Base-by-base conservation (phyloP, 768 basidiomycete species). In the Scleroderma citrinum region DNA sequence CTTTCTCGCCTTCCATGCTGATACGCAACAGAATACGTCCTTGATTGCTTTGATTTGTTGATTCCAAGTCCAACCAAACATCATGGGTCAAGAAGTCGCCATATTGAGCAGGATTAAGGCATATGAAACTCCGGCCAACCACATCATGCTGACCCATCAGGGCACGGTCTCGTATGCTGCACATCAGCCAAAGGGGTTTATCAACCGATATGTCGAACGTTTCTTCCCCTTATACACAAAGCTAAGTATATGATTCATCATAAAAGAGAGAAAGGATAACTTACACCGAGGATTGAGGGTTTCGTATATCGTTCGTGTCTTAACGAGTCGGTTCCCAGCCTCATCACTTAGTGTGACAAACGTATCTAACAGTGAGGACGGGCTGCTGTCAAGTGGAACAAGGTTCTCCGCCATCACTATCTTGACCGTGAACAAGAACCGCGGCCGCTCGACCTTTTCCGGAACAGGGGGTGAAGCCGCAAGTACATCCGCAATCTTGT, bases 1-100 rank as follows among this genome's bases (percentile, higher is more conserved):
- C 93, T 69, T 95, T 93, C 76, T 98, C 96, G 46, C 94, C 93
- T 62, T 99, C 96, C 93, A 98, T 96, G 62, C 92, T 94, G 50
- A 98, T 78, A 17, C 96, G 80, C 29, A 96, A 72, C 32, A 96
- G 70, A 44, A 97, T 77, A 30, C 92, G 80, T 5, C 96, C 93
- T 47, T 82, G 77, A 21, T 65, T 59, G 1, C 66, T 64, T 38
- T 67, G 59, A 17, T 63, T 59, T 40, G 50, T 35, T 0, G 85
- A 82, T 61, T 97, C 94, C 14, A 98, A 71, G 52, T 91, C 87
- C 71, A 94, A 77, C 87, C 93, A 93, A 7, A 94, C 64, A 51
- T 99, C 96, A 59, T 93, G 92, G 2, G 92, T 75, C 51, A 97
- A 71, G 64, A 87, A 85, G 71, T 99, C 93, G 12, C 83, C 84